phyloP scores from a whole-genome alignment of 345 rosid species.

The Gossypium anomalum region DNA sequence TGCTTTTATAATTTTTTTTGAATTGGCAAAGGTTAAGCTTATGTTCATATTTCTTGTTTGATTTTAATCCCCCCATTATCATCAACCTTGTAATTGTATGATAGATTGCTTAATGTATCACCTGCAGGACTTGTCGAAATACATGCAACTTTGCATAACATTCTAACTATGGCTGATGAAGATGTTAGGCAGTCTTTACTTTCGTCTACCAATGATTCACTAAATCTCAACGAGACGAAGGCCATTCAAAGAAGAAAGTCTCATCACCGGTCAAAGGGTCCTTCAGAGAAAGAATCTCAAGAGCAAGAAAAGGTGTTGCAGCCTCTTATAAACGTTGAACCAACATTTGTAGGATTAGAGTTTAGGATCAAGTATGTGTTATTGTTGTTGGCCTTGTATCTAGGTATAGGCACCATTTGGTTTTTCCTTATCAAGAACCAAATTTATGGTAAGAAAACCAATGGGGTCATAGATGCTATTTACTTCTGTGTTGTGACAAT shows the following conservation, averaged over 20 bases:
- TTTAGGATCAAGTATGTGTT: constrained; percentile 27
- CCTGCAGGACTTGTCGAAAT: background rate
- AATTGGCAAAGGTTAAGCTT: background rate
- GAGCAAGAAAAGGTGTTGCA: constrained; percentile 15
- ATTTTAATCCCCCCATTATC: too few species aligned
- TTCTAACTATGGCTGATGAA: constrained; percentile 31
- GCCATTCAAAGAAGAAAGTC: constrained; percentile 31
- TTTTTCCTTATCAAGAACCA: constrained; percentile 44
- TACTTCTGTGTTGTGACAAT: constrained; percentile 52
- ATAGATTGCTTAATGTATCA: background rate
- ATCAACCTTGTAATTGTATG: background rate
- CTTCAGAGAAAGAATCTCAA: background rate
- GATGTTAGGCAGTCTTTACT: constrained; percentile 34
- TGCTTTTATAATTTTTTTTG: background rate
- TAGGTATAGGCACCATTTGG: constrained; percentile 38
- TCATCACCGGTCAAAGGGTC: background rate
- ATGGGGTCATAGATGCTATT: constrained; percentile 43
- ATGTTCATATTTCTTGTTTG: background rate
- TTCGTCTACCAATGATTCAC: constrained; percentile 11
- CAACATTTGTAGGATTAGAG: constrained; percentile 15
- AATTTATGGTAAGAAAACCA: constrained; percentile 45
- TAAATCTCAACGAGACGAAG: constrained; percentile 16
- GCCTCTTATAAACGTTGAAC: constrained; percentile 14
- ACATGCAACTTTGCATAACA: background rate
- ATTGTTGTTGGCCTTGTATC: constrained; percentile 25